phyloP scores from a whole-genome alignment of 2,329 filamentous ascomycete genomes.

The Aspergillus novofumigatus region DNA sequence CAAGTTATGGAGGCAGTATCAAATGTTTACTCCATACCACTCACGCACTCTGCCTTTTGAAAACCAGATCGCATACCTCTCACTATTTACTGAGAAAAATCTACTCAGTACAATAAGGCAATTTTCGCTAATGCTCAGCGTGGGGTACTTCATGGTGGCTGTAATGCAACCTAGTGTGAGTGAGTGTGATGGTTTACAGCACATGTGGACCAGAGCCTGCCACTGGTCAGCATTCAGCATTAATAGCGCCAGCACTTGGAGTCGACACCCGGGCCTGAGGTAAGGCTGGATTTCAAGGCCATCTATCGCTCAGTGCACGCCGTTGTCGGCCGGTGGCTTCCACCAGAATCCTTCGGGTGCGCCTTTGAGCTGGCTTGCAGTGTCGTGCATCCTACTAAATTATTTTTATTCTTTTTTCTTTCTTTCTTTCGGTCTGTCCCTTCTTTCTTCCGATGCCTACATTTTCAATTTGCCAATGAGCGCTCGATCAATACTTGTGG shows the following conservation, averaged over 20 bases:
- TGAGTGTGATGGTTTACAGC: neutral
- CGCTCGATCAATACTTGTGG: neutral
- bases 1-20: neutral
- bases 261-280: neutral
- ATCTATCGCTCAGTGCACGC: slow-evolving; percentile 11
- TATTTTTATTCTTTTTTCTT: neutral
- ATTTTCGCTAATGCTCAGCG: slow-evolving; percentile 1
- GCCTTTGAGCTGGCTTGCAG: slow-evolving; percentile 3
- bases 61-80: neutral
- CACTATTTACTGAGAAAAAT: no score
- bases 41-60: neutral
- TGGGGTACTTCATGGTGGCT: slow-evolving; percentile 10
- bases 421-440: neutral
- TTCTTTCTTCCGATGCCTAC: neutral
- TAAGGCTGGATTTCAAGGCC: neutral
- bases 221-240: neutral
- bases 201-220: slow-evolving; percentile 1
- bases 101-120: neutral
- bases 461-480: neutral
- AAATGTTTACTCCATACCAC: neutral
- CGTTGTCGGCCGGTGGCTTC: slow-evolving; percentile 2
- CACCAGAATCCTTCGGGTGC: slow-evolving; percentile 8
- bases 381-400: neutral
- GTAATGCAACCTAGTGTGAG: slow-evolving; percentile 11
- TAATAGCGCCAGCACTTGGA: no score